Evolutionary conservation across 73 alveolate species (phyloP), one percentile per base, ranked within the genome.

Genomic region (Tetrahymena borealis): DNA sequence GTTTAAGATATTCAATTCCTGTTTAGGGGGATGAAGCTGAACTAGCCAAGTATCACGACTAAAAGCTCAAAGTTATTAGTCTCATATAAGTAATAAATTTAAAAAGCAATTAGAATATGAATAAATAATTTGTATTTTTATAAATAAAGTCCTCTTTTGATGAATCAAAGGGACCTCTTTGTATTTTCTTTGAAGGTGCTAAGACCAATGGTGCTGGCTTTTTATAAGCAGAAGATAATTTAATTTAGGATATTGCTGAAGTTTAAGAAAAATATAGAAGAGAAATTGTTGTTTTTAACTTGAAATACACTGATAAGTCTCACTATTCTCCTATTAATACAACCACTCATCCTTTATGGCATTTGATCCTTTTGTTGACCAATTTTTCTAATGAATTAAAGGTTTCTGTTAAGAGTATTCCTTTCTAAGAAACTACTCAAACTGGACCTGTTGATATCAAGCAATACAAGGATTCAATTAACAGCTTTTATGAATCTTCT

Each of bases 281-380:
- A 60, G 85, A 60, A 60, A 35, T 60, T 20, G 85, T 60, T 60
- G 85, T 60, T 4, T 60, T 60, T 9, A 60, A 60, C 28, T 60
- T 60, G 31, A 60, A 60, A 18, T 93, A 93, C 42, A 33, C 78
- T 10, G 95, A 93, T 28, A 85, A 38, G 39, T 78, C 93, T 32
- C 28, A 40, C 10, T 93, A 79, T 40, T 79, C 93, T 36, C 95
- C 95, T 10, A 85, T 93, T 8, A 93, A 93, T 93, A 93, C 95
- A 2, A 40, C 93, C 24, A 93, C 93, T 18, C 78, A 93, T 41
- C 91, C 91, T 4, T 39, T 93, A 20, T 93, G 93, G 95, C 95
- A 93, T 39, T 93, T 93, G 24, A 7, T 93, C 38, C 36, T 93
- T 4, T 24, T 93, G 35, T 40, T 78, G 28, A 79, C 93, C 32